Evolutionary conservation across 2,329 filamentous ascomycete genomes (phyloP).

Genomic region (Pleomassaria siparia): DNA sequence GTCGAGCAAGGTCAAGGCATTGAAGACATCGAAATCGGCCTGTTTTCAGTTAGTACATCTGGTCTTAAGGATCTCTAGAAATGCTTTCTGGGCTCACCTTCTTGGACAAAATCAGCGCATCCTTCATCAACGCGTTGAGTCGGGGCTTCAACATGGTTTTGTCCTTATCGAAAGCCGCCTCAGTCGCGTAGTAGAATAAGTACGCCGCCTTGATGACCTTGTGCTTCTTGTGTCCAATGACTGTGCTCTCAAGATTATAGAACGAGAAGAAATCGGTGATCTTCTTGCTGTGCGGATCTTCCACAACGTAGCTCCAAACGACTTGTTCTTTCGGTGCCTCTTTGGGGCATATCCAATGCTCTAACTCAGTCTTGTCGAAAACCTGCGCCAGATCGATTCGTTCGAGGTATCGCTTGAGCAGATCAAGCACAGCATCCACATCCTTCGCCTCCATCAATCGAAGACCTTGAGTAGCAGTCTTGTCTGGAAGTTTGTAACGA

Average conservation of each 20-base stretch:
- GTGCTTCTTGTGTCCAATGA: constrained; percentile 80
- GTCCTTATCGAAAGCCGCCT: constrained; percentile 67
- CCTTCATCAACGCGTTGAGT: constrained; percentile 77
- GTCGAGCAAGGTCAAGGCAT: constrained; percentile 89
- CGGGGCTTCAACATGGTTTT: constrained; percentile 70
- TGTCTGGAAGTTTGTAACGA: constrained; percentile 79
- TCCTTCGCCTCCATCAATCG: constrained; percentile 80
- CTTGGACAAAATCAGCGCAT: constrained; percentile 87
- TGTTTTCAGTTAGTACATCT: constrained; percentile 26
- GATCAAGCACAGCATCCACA: constrained; percentile 69
- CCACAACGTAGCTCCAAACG: constrained; percentile 91
- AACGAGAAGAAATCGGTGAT: constrained; percentile 98
- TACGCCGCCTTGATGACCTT: constrained; percentile 85
- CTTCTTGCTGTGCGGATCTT: constrained; percentile 67
- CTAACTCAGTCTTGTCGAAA: constrained; percentile 76
- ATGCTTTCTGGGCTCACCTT: constrained; percentile 49
- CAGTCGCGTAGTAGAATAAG: constrained; percentile 94
- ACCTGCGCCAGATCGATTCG: constrained; percentile 83
- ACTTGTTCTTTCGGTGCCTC: constrained; percentile 66
- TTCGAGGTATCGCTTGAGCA: constrained; percentile 75
- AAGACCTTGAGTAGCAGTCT: constrained; percentile 72
- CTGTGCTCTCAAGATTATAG: constrained; percentile 90
- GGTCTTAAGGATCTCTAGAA: background rate
- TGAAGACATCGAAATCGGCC: constrained; percentile 91
- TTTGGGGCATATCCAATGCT: constrained; percentile 81